Conservation (phyloP, 768 basidiomycete genomes). For the Holtermanniella nyarrowii region DNA sequence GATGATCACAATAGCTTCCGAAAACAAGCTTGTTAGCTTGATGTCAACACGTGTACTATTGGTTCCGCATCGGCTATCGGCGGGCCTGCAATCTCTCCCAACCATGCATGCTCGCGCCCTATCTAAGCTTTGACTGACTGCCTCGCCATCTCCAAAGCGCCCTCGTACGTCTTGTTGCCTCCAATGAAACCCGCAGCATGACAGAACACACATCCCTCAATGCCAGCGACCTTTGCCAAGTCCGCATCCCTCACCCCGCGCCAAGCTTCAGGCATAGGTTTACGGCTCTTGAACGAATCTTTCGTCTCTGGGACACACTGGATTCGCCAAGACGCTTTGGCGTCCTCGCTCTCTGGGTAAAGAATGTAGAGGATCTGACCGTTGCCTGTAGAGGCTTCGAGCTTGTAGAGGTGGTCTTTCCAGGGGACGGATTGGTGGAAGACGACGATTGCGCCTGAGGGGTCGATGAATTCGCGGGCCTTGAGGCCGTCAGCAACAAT, state of each 20-base stretch:
- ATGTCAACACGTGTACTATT: no score
- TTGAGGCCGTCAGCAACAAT: constrained; percentile 57
- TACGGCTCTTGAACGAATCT: constrained; percentile 81
- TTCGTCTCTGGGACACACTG: constrained; percentile 78
- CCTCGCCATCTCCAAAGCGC: constrained; percentile 68
- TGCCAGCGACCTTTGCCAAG: constrained; percentile 60
- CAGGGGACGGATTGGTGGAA: constrained; percentile 49
- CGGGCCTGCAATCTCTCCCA: no score
- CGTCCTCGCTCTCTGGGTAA: constrained; percentile 69
- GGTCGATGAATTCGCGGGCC: constrained; percentile 53
- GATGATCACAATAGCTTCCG: no score
- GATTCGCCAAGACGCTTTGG: constrained; percentile 61
- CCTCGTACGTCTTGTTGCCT: constrained; percentile 73
- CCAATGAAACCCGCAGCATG: constrained; percentile 97
- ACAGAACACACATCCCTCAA: constrained; percentile 78
- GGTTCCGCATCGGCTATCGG: no score
- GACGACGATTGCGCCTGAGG: constrained; percentile 64
- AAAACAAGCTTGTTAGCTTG: no score
- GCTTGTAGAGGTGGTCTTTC: constrained; percentile 82
- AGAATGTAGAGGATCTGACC: constrained; percentile 67
- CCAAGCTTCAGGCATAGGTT: constrained; percentile 88
- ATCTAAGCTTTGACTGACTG: constrained; percentile 47
- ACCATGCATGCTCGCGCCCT: not conserved
- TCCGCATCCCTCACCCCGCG: constrained; percentile 78
- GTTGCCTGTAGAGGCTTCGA: constrained; percentile 72